Evolutionary conservation across 306 rosid genomes (phyloP), one percentile per base, ranked within the genome.

Genomic region (Pterocarpus santalinus): DNA sequence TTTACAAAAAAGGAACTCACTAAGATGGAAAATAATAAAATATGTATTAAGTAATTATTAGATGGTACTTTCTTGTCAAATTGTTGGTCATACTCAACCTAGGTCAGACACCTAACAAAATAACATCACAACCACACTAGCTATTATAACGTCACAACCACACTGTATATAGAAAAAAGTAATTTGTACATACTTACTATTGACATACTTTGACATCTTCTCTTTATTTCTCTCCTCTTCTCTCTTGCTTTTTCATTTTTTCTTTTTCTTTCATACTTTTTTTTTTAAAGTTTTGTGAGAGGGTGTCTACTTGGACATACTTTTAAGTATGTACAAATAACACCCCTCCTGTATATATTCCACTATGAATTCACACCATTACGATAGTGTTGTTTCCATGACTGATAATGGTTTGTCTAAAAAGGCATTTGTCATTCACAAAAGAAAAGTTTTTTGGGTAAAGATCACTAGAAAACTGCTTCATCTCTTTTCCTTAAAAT

Each of bases 1-100:
- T 49, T 11, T 49, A 49, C 9, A 3, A 49, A 11, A 49, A 11
- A 49, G 1, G 56, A 14, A 49, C n/a, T 14, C 15, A n/a, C 22
- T 30, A 55, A 28, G n/a, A 15, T 47, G 62, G n/a, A 76, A 75
- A 63, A 46, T 51, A 10, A 51, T 10, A 10, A 51, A 51, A 49
- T 7, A 53, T 49, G 10, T 46, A 33, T 46, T 33, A 32, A 17
- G 72, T 22, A 38, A 5, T 39, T 38, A 39, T 38, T 63, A 83
- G 80, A 83, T 64, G 63, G 9, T 44, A 55, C 75, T 71, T 65
- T 71, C 69, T 71, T 36, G 13, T 83, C 86, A 64, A 44, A 72
- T 83, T 65, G 73, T 17, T 36, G 77, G 82, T 82, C 58, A 77
- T 16, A 69, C 39, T 58, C 35, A 43, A 58, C 62, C 33, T 49